A percentile compares a stretch with the other conserved stretches of the same genome.
These are phyloP conservation scores for Lipomyces kockii DNA, from an alignment of 805 yeast genomes.

Conservation along the genomic window DNA sequence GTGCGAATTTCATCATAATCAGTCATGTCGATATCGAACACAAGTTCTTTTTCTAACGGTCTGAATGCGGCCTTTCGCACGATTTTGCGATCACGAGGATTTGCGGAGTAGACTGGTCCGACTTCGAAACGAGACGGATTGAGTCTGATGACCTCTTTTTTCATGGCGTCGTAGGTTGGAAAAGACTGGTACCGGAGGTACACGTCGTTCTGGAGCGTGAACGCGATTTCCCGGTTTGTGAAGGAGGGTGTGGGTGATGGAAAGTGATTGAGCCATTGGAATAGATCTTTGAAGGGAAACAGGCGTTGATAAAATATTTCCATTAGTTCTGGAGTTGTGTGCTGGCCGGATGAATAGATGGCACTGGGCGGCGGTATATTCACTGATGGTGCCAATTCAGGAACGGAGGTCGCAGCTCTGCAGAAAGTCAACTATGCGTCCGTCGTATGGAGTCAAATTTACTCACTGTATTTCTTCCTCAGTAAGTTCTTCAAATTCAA, in stretches of 20 bases:
- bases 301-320: conserved; percentile 64
- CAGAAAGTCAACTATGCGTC: not conserved
- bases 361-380: not conserved
- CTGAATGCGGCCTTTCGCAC: conserved; percentile 76
- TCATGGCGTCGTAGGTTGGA: conserved; percentile 68
- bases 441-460: not conserved
- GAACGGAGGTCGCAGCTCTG: not conserved
- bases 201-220: conserved; percentile 83
- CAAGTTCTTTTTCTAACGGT: conserved; percentile 84
- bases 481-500: not conserved
- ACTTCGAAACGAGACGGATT: conserved; percentile 92
- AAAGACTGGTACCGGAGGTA: conserved; percentile 89
- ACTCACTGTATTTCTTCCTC: not conserved
- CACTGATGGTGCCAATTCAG: not conserved
- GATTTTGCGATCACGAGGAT: conserved; percentile 83
- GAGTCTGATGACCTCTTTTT: conserved; percentile 69
- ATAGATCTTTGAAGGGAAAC: conserved; percentile 56
- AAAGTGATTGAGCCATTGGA: conserved; percentile 88
- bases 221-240: conserved; percentile 90
- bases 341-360: not conserved
- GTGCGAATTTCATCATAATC: conserved; percentile 94
- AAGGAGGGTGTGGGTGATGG: conserved; percentile 76
- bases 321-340: conserved; percentile 56
- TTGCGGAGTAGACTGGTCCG: conserved; percentile 87
- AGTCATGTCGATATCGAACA: conserved; percentile 95